A percentile compares a stretch with the other conserved stretches of the same genome.
These are phyloP conservation scores for Mycena chlorophos DNA, from an alignment of 768 basidiomycete genomes.

Conservation along the genomic window DNA sequence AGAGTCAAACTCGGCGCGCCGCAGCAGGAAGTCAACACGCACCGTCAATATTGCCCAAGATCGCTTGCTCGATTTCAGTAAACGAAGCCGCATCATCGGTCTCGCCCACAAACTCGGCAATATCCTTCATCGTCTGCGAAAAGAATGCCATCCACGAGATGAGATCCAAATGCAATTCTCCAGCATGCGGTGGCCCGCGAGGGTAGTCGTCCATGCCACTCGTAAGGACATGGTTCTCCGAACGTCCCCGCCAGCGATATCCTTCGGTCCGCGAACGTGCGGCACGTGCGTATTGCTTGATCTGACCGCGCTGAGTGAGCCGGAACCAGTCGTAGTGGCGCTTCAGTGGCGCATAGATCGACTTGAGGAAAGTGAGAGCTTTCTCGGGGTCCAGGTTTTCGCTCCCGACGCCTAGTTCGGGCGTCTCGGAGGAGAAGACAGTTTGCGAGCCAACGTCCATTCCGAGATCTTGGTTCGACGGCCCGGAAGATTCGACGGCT, in stretches of 20 bases:
- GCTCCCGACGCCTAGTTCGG: constrained; percentile 33
- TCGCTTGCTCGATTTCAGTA: constrained; percentile 73
- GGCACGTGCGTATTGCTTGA: constrained; percentile 83
- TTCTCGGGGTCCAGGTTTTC: constrained; percentile 55
- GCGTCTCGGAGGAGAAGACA: constrained; percentile 40
- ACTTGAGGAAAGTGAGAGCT: constrained; percentile 67
- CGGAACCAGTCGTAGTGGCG: constrained; percentile 97
- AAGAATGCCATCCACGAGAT: constrained; percentile 98
- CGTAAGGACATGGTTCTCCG: constrained; percentile 83
- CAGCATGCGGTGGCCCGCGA: constrained; percentile 82
- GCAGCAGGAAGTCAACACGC: neutral
- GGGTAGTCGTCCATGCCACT: constrained; percentile 98
- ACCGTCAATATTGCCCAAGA: constrained; percentile 87
- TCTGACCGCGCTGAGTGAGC: constrained; percentile 88
- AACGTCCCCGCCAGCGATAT: constrained; percentile 93
- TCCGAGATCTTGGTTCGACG: constrained; percentile 63
- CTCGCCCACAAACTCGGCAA: constrained; percentile 85
- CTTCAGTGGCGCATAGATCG: constrained; percentile 81
- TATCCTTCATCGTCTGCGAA: constrained; percentile 87
- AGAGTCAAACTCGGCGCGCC: constrained; percentile 1
- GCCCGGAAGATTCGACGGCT: constrained; percentile 38
- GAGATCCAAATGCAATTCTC: constrained; percentile 91
- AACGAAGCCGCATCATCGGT: constrained; percentile 81
- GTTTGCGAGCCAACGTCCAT: constrained; percentile 59
- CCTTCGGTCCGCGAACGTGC: constrained; percentile 87